Base-by-base conservation (phyloP, 352 stramenopile species). In the Globisporangium nunn region DNA sequence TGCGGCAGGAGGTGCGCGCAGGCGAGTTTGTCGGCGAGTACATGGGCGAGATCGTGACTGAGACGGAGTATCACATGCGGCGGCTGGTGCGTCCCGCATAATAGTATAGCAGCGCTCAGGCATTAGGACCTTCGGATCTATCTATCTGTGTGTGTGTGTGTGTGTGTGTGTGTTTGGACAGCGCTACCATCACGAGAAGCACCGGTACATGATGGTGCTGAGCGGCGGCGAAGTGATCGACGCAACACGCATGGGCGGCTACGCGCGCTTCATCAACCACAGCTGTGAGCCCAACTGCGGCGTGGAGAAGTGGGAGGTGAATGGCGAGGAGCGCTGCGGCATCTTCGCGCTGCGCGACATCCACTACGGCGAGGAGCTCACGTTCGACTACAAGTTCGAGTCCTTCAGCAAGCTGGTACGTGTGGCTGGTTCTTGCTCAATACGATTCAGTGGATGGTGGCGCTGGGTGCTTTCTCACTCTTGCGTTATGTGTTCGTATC, bases 221-320 rank as follows among this genome's bases (percentile, higher is more conserved):
- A 91, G 78, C 50, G 83, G 81, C 28, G 82, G 74, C 18, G 80
- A 92, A 68, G 88, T 95, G 63, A 93, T 97, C 39, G 87, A 97
- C 63, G 87, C 85, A 33, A 95, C 84, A 30, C 75, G 91, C 37
- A 91, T 93, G 64, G 92, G 93, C 35, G 93, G 91, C 35, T 79
- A 96, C 40, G 91, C 91, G 33, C 82, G 95, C 46, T 98, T 98
- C 59, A 97, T 98, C 59, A 98, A 98, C 70, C 89, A 97, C 62
- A 98, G 90, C 67, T 98, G 92, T 63, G 75, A 94, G n/a, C 85
- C 72, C 12, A 98, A 98, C 69, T 98, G 92, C 69, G 81, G 84
- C 39, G 96, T 96, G 29, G 86, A 98, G 69, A 98, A 98, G 37
- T 97, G 96, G 74, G 89, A 95, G 29, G 77, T 97, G 11, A 85